Base-by-base conservation (phyloP, 345 rosid genomes). In the Raphanus sativus region DNA sequence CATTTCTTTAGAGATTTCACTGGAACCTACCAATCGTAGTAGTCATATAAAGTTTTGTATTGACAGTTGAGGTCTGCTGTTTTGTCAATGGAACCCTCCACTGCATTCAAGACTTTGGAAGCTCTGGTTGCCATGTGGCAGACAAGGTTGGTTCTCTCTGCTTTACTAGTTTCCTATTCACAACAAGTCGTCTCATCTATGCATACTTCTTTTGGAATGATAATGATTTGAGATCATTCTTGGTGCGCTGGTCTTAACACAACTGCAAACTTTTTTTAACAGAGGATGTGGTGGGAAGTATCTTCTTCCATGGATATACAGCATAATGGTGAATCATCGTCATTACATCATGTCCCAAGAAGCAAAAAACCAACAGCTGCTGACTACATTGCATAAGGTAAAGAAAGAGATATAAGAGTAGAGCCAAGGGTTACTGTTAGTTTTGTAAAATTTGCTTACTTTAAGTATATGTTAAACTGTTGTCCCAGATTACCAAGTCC, bases 281-380 rank as follows among this genome's bases (percentile, higher is more conserved):
- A 95, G 99, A 84, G 85, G 87, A 33, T 56, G 75, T 69, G 81
- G 84, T 67, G 91, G 86, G 48, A 87, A 67, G 64, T 61, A 75
- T 77, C 84, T 90, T 75, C 89, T 93, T 29, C 91, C 89, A 34
- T 95, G 98, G 99, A 86, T 95, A 65, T 82, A 87, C 70, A 84
- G 85, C 75, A 85, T 92, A 87, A 78, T 92, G 90, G 84, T 89
- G 85, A 88, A 82, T 79, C 90, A 89, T 45, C 83, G 94, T 77
- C 86, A 79, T 72, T 67, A 82, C 77, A 56, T 90, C 73, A 40
- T 70, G 81, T 84, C 91, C 52, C 87, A 81, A 71, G 91, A 89
- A 77, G 79, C 84, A 42, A 64, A 81, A 68, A 69, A 58, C 59
- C 50, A 81, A 1, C 87, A 80, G 62, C 82, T 89, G 65, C 85